Evolutionary conservation across 176 grass and related monocot genomes (phyloP).

Genomic region (Oryza meridionalis): DNA sequence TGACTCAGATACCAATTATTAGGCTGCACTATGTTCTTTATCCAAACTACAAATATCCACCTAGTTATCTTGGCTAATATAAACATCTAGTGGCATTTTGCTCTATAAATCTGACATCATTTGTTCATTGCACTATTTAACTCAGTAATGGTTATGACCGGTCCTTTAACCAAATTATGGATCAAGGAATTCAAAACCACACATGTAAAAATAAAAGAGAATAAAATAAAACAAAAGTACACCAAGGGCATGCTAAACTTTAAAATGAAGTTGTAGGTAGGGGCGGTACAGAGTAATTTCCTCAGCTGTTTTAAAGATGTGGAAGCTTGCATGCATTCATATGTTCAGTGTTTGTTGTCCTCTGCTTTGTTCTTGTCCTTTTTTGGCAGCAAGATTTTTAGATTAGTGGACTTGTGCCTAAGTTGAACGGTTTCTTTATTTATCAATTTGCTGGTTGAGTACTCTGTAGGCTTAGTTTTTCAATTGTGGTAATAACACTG

Average conservation of each 20-base stretch:
- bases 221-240: background rate
- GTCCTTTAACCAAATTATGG: slow-evolving; percentile 12
- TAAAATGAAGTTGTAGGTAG: background rate
- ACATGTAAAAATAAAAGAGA: background rate
- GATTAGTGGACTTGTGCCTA: background rate
- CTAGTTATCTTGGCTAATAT: slow-evolving; percentile 11
- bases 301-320: background rate
- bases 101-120: background rate
- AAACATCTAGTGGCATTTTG: background rate
- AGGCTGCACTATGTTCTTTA: background rate
- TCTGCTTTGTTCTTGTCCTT: background rate
- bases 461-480: background rate
- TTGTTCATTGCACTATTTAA: slow-evolving; percentile 9
- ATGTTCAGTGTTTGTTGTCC: background rate
- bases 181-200: slow-evolving; percentile 1
- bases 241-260: slow-evolving; percentile 22
- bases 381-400: background rate
- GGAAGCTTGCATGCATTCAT: background rate
- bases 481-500: background rate
- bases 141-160: slow-evolving; percentile 19
- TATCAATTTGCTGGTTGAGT: background rate
- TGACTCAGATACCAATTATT: slow-evolving; percentile 21
- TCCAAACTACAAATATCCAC: background rate
- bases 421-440: background rate
- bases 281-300: background rate